These are phyloP conservation scores for Trypanosoma conorhini DNA, from an alignment of 208 protist species.

Conservation along the genomic window DNA sequence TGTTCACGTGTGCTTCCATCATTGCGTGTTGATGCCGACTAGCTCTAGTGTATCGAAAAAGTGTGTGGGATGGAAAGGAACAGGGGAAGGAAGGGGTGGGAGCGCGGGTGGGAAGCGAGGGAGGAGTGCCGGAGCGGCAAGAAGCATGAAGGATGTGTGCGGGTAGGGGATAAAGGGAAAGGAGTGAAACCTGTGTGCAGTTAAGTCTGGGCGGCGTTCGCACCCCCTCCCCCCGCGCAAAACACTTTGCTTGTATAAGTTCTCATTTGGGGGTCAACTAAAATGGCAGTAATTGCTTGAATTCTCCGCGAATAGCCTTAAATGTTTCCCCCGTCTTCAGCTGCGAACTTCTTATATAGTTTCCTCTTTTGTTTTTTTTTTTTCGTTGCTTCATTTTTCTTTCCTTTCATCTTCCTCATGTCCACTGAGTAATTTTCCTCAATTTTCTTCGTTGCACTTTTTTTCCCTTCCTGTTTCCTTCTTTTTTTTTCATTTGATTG, in stretches of 20 bases:
- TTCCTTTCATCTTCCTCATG: not conserved
- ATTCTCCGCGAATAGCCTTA: not conserved
- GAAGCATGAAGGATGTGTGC: too few species aligned
- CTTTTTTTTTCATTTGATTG: slow-evolving; percentile 1
- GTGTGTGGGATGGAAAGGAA: not conserved
- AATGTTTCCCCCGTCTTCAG: slow-evolving; percentile 11
- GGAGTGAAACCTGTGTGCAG: not conserved
- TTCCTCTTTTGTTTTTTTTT: slow-evolving; percentile 19
- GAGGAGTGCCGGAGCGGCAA: slow-evolving; percentile 1
- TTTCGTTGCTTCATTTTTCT: slow-evolving; percentile 14
- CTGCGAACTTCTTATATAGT: not conserved
- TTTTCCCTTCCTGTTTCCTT: slow-evolving; percentile 11
- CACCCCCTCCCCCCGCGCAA: not conserved
- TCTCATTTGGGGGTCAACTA: not conserved
- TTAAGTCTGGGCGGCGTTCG: not conserved
- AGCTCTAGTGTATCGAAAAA: not conserved
- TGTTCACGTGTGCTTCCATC: not conserved
- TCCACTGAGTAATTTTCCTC: not conserved
- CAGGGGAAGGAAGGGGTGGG: not conserved
- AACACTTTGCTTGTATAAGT: not conserved
- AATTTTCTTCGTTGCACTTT: slow-evolving; percentile 13
- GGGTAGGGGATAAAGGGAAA: not conserved
- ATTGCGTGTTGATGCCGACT: not conserved
- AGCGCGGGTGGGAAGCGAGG: not conserved
- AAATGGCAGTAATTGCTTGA: not conserved